Evolutionary conservation across 306 rosid species (phyloP), one percentile per base, ranked within the genome.

Genomic region (Albizia julibrissin): DNA sequence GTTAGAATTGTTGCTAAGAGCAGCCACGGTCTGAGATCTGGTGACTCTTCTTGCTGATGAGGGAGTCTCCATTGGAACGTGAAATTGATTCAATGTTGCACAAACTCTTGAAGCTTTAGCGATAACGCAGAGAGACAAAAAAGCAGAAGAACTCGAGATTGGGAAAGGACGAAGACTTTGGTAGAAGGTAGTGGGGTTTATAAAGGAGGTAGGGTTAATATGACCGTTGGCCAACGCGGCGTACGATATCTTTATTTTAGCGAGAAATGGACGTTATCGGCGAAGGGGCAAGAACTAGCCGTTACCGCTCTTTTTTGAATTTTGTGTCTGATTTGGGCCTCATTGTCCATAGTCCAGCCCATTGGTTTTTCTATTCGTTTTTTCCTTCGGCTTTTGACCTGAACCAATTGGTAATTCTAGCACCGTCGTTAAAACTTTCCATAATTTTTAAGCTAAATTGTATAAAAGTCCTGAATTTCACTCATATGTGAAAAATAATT

Each of bases 21-120:
- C 49, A 44, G 86, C 68, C 65, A 39, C n/a, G 66, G 88, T 61
- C 65, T 88, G 93, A 0, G 97, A 92, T 84, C 98, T 88, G 37
- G 99, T 92, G 79, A 93, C 85, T 70, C 97, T 89, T 85, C 92
- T 89, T 70, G 90, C 70, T 3, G 99, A 95, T 12, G 97, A 91
- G 42, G 99, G 99, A 68, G 97, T 96, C 77, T 96, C 98, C 99
- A 96, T 95, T 24, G 87, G 72, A 67, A 34, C 0, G 43, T 68
- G 73, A 68, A 11, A 37, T 18, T 37, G 72, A 70, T 52, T 65
- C 24, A 47, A 80, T 64, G 70, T 56, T 10, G 15, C 72, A 52
- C 21, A 29, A 59, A 50, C 42, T 10, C 22, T 59, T 42, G 70
- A 75, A 72, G 72, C 40, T 47, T 54, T 50, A 76, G 42, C 49